These are phyloP conservation scores for Verbascum thapsus DNA, from an alignment of 257 asterid species.

Conservation along the genomic window DNA sequence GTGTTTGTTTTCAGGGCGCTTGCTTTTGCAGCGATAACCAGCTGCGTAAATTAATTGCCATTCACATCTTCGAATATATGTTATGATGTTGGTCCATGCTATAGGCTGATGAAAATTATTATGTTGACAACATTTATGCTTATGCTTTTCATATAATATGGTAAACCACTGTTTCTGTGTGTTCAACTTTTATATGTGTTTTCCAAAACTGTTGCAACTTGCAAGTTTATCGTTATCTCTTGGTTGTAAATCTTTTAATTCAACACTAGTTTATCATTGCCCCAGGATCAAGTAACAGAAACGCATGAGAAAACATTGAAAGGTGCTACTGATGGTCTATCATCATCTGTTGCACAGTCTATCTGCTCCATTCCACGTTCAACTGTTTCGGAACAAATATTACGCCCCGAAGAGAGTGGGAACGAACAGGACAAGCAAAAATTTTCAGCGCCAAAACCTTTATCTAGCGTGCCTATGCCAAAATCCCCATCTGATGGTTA, in stretches of 20 bases:
- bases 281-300: slow-evolving; percentile 50
- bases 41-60: background rate
- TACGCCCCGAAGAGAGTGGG: slow-evolving; percentile 38
- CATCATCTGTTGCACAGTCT: slow-evolving; percentile 51
- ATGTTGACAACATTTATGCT: slow-evolving; percentile 11
- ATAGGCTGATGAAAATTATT: slow-evolving; percentile 17
- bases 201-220: too few relatives aligned
- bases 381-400: slow-evolving; percentile 37
- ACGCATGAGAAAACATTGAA: slow-evolving; percentile 33
- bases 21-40: slow-evolving; percentile 12
- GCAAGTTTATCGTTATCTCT: too few relatives aligned
- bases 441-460: slow-evolving; percentile 36
- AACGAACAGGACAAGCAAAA: slow-evolving; percentile 43
- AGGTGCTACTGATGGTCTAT: slow-evolving; percentile 35
- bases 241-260: too few relatives aligned
- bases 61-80: background rate
- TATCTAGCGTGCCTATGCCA: slow-evolving; percentile 41
- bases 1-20: slow-evolving; percentile 2
- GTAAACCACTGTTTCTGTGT: background rate
- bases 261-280: slow-evolving; percentile 18
- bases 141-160: background rate
- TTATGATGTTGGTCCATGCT: slow-evolving; percentile 11
- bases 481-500: slow-evolving; percentile 75
- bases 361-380: slow-evolving; percentile 49
- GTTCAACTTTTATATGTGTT: too few relatives aligned